These are phyloP conservation scores for Blastobotrys mokoenaii DNA, from an alignment of 805 yeast genomes.

Conservation along the genomic window DNA sequence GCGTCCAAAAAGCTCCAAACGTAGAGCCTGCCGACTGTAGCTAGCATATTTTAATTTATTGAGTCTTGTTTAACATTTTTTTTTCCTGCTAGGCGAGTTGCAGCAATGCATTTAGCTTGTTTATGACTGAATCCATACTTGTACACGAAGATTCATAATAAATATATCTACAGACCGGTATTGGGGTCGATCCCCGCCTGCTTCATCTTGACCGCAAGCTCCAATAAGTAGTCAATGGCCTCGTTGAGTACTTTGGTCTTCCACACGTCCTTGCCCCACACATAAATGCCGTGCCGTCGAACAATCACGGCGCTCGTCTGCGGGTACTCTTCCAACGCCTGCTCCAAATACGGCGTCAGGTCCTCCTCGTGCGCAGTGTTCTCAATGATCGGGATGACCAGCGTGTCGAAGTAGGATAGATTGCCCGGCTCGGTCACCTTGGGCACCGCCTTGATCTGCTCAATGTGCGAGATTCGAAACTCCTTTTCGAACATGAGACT, in stretches of 20 bases:
- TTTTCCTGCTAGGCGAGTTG: too few relatives aligned
- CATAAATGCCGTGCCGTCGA: slow-evolving; percentile 88
- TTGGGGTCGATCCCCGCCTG: slow-evolving; percentile 46
- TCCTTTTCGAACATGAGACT: slow-evolving; percentile 62
- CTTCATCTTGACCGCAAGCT: slow-evolving; percentile 76
- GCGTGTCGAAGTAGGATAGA: slow-evolving; percentile 60
- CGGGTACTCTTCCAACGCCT: slow-evolving; percentile 64
- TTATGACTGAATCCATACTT: too few relatives aligned
- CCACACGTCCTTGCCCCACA: slow-evolving; percentile 93
- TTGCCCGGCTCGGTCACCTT: slow-evolving; percentile 57
- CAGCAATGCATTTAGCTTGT: too few relatives aligned
- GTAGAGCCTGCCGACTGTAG: too few relatives aligned
- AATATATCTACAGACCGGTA: slow-evolving; percentile 13
- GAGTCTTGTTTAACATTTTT: too few relatives aligned
- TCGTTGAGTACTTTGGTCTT: slow-evolving; percentile 91
- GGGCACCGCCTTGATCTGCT: slow-evolving; percentile 90
- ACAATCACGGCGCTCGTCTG: slow-evolving; percentile 79
- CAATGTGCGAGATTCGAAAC: slow-evolving; percentile 71
- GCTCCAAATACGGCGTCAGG: slow-evolving; percentile 49
- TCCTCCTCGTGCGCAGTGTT: slow-evolving; percentile 87
- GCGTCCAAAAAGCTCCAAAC: slow-evolving; percentile 21
- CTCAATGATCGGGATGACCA: slow-evolving; percentile 83
- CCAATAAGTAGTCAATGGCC: slow-evolving; percentile 83
- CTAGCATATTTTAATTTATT: too few relatives aligned
- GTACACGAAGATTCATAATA: too few relatives aligned